Base-by-base conservation (phyloP, 176 grass and related monocot species). In the Bolboschoenus planiculmis region DNA sequence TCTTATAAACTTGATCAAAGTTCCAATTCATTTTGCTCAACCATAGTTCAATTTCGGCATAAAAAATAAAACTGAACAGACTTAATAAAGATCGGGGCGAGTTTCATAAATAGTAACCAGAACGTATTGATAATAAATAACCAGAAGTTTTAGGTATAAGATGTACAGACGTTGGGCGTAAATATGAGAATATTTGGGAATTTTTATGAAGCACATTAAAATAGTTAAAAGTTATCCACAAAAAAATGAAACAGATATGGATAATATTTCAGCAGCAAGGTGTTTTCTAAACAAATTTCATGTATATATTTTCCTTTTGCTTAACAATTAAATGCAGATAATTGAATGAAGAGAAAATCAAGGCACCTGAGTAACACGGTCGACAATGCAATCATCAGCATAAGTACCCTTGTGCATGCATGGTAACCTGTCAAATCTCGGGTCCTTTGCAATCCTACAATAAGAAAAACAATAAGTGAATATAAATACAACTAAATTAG, bases 371-470 rank as follows among this genome's bases (percentile, higher is more conserved):
- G 92, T 97, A 84, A 97, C 90, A 84, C 94, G 90, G 3, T 97
- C 94, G 29, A 97, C 90, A 23, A 97, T 97, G 82, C 92, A 94
- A 86, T 97, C 94, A 91, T 97, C 92, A 88, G 94, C 94, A 86
- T 97, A 97, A 85, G 94, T 97, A 70, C 94, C 94, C 85, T 92
- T 94, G 61, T 97, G 94, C 39, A 88, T 97, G 80, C 94, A 97
- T 88, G 94, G 88, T 86, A 97, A 87, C 75, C 94, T 94, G 61
- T 94, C 85, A 86, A 97, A 97, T 70, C 90, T 92, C 33, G 94
- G 94, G 79, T 97, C 94, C 80, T 97, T 97, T 13, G 94, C 94
- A 42, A 97, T 97, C 70, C 94, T 97, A 83, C 55, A 54, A 83
- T 44, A 62, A 71, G 58, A 56, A 44, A 50, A 59, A 68, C 15